Percentiles rank a stretch among this genome's conserved stretches.
These are phyloP conservation scores for Diplodia mutila DNA, from an alignment of 2,329 filamentous ascomycete genomes.

Conservation along the genomic window DNA sequence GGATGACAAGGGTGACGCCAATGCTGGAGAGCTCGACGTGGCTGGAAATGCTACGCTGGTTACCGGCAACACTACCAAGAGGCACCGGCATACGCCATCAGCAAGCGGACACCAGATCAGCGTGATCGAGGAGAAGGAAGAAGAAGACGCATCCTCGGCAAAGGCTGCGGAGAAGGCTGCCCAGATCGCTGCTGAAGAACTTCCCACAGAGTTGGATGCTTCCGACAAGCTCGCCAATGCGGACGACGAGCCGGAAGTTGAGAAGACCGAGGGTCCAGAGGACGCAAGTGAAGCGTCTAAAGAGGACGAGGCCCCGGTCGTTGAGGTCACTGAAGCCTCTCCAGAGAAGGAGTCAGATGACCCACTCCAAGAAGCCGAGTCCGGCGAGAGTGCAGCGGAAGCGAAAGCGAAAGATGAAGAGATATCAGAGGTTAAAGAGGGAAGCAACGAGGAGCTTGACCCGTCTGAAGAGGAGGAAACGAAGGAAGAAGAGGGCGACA, in stretches of 20 bases:
- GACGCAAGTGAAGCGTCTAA: neutral
- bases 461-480: constrained; percentile 5
- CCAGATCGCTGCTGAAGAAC: constrained; percentile 31
- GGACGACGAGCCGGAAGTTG: constrained; percentile 15
- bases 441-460: neutral
- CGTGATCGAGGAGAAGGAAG: constrained; percentile 81
- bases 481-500: constrained; percentile 28
- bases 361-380: neutral
- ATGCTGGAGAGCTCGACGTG: constrained; percentile 28
- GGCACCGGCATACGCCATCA: constrained; percentile 82
- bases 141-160: constrained; percentile 54
- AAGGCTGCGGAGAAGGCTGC: constrained; percentile 30
- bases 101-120: constrained; percentile 73
- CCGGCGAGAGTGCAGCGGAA: constrained; percentile 21
- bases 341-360: neutral
- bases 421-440: constrained; percentile 1
- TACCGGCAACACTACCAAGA: constrained; percentile 72
- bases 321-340: constrained; percentile 10
- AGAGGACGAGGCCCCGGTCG: neutral
- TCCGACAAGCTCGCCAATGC: constrained; percentile 24
- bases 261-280: constrained; percentile 9
- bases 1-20: constrained; percentile 32
- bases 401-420: neutral
- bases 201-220: constrained; percentile 30
- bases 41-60: constrained; percentile 52